Conservation (phyloP, 352 stramenopile species). For the Phytopythium mirpurense region DNA sequence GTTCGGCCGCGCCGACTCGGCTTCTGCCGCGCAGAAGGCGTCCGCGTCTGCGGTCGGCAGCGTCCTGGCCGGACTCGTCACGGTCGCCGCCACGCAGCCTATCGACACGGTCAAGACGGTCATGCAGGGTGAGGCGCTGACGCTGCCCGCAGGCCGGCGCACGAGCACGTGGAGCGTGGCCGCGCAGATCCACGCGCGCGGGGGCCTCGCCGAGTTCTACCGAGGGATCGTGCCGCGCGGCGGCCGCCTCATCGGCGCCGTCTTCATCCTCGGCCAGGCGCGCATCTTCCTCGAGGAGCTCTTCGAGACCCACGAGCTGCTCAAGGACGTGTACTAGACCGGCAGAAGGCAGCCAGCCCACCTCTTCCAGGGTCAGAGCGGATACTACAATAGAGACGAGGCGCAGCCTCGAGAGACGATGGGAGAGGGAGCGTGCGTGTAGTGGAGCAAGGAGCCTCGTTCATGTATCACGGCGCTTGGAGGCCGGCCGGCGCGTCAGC, state of each 20-base stretch:
- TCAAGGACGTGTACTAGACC: slow-evolving; percentile 22
- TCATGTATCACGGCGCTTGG: too few species aligned
- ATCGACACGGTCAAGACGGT: slow-evolving; percentile 85
- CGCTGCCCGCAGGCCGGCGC: slow-evolving; percentile 25
- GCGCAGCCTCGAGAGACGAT: too few species aligned
- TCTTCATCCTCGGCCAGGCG: slow-evolving; percentile 78
- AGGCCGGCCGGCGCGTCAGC: slow-evolving; percentile 15
- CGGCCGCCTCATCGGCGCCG: slow-evolving; percentile 71
- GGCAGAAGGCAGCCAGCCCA: too few species aligned
- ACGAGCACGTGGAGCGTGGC: slow-evolving; percentile 39
- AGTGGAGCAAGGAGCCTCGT: too few species aligned
- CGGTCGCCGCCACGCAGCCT: slow-evolving; percentile 71
- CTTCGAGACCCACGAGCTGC: slow-evolving; percentile 58
- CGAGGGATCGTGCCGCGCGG: slow-evolving; percentile 66
- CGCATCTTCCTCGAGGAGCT: slow-evolving; percentile 64
- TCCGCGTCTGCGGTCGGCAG: slow-evolving; percentile 64
- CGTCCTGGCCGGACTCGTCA: slow-evolving; percentile 62
- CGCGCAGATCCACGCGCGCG: slow-evolving; percentile 38
- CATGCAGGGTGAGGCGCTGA: slow-evolving; percentile 74
- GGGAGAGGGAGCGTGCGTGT: too few species aligned
- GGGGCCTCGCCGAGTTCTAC: slow-evolving; percentile 57
- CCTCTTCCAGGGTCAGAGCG: too few species aligned
- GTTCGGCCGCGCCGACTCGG: slow-evolving; percentile 46
- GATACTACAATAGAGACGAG: neutral
- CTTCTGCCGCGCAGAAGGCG: slow-evolving; percentile 54